Conservation (phyloP, 768 basidiomycete species). For the Mycena amicta region DNA sequence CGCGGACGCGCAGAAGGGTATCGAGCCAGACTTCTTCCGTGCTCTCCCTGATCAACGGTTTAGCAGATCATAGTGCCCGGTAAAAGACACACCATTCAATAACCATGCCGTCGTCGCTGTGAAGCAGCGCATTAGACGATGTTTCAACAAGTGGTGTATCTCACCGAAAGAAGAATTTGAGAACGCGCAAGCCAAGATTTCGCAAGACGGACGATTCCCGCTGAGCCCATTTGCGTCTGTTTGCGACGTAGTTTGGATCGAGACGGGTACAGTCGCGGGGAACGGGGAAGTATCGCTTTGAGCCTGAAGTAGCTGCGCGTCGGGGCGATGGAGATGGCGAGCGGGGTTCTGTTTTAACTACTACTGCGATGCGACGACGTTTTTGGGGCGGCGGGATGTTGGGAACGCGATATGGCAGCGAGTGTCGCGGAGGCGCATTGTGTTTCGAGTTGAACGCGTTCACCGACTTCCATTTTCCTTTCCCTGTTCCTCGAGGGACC, state of each 20-base stretch:
- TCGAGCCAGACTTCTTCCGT: constrained; percentile 18
- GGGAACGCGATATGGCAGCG: neutral
- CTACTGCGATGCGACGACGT: neutral
- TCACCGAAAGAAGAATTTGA: constrained; percentile 20
- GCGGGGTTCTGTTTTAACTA: constrained; percentile 10
- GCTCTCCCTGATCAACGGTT: constrained; percentile 2
- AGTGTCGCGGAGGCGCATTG: neutral
- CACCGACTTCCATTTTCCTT: neutral
- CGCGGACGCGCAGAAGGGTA: constrained; percentile 12
- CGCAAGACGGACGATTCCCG: constrained; percentile 7
- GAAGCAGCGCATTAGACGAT: neutral
- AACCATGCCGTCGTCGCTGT: constrained; percentile 26
- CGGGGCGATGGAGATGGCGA: constrained; percentile 12
- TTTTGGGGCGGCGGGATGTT: neutral
- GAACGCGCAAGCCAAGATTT: constrained; percentile 13
- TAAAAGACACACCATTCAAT: constrained; percentile 25
- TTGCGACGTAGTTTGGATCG: constrained; percentile 6
- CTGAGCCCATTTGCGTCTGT: constrained; percentile 14
- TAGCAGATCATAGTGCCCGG: too few relatives aligned
- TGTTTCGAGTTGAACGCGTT: neutral
- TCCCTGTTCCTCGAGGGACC: constrained; percentile 3
- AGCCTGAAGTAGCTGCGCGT: constrained; percentile 14
- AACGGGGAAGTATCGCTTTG: constrained; percentile 23
- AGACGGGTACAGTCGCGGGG: constrained; percentile 12
- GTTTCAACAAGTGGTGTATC: neutral